Evolutionary conservation across 345 rosid genomes (phyloP).

Genomic region (Gossypium raimondii): DNA sequence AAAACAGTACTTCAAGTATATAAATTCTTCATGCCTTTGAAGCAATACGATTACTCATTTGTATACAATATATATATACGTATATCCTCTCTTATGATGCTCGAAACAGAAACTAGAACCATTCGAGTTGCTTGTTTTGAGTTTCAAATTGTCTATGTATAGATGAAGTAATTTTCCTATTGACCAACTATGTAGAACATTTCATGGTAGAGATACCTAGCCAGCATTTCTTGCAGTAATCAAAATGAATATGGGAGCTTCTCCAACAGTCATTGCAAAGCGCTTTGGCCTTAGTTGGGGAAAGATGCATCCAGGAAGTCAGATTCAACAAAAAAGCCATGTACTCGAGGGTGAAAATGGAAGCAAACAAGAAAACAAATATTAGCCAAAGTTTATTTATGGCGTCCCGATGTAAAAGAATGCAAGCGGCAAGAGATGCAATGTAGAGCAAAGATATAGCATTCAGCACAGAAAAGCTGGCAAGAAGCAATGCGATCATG

Average conservation of each 20-base stretch:
- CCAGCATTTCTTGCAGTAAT: slow-evolving; percentile 86
- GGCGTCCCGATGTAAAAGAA: slow-evolving; percentile 51
- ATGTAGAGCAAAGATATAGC: slow-evolving; percentile 76
- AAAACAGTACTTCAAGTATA: background rate
- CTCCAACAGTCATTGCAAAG: slow-evolving; percentile 83
- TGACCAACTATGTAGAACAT: background rate
- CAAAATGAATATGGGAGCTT: slow-evolving; percentile 49
- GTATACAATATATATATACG: background rate
- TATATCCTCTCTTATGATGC: background rate
- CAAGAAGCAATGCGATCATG: slow-evolving; percentile 84
- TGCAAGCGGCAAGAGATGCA: slow-evolving; percentile 79
- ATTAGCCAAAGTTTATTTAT: slow-evolving; percentile 73
- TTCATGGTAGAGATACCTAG: slow-evolving; percentile 50
- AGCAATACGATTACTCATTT: background rate
- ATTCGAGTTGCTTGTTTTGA: background rate
- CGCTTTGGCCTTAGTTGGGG: slow-evolving; percentile 39
- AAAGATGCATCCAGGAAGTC: slow-evolving; percentile 33
- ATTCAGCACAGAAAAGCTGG: slow-evolving; percentile 86
- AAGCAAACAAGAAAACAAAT: slow-evolving; percentile 71
- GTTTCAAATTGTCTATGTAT: background rate
- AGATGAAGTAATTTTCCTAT: background rate
- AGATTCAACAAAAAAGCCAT: slow-evolving; percentile 61
- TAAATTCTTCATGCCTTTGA: background rate
- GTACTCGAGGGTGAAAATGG: slow-evolving; percentile 72
- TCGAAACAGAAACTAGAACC: background rate